These are phyloP conservation scores for Didymella sp. DNA, from an alignment of 2,329 filamentous ascomycete genomes.

Conservation along the genomic window DNA sequence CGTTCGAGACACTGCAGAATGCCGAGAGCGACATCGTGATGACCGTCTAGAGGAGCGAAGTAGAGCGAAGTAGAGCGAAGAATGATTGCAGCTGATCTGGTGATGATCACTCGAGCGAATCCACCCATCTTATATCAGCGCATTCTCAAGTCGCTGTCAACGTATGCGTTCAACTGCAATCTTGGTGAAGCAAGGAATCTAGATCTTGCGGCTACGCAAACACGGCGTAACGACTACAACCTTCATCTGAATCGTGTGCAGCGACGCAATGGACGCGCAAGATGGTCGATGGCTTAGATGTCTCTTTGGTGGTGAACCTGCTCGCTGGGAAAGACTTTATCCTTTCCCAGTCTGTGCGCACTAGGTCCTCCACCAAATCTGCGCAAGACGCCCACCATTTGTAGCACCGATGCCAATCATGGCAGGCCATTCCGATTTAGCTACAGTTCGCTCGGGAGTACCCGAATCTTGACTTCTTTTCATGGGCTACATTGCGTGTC, in stretches of 20 bases:
- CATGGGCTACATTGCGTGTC: constrained; percentile 2
- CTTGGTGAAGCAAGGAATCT: neutral
- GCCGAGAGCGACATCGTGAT: constrained; percentile 9
- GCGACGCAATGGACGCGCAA: constrained; percentile 9
- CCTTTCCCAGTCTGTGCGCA: neutral
- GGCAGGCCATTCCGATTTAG: neutral
- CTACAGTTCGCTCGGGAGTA: neutral
- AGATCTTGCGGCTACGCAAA: neutral
- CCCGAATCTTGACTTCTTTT: neutral
- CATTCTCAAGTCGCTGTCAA: neutral
- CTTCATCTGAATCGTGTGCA: neutral
- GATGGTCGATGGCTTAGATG: constrained; percentile 1
- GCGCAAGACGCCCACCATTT: neutral
- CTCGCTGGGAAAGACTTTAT: constrained; percentile 6
- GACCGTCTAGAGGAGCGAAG: neutral
- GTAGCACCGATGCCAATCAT: constrained; percentile 1
- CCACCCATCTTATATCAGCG: neutral
- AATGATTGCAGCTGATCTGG: neutral
- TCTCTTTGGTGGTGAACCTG: constrained; percentile 1
- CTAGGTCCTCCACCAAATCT: neutral
- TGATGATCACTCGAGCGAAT: no score
- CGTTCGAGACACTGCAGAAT: constrained; percentile 27
- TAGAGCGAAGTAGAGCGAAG: neutral
- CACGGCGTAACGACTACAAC: neutral
- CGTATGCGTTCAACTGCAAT: constrained; percentile 9